These are phyloP conservation scores for Thielaviopsis euricoi DNA, from an alignment of 2,329 filamentous ascomycete genomes.

Conservation along the genomic window DNA sequence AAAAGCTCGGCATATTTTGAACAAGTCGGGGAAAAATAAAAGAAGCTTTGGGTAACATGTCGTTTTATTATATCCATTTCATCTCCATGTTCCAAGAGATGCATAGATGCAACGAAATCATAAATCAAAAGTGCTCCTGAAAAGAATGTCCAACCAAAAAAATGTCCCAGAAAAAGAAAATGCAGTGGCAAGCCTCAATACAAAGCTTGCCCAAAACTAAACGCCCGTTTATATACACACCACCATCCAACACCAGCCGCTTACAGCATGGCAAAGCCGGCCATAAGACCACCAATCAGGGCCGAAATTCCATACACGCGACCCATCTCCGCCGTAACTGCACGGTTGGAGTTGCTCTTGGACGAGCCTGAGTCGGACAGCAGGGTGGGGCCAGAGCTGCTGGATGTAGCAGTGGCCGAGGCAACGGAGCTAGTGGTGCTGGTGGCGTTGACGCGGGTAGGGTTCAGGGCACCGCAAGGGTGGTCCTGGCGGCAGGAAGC, in stretches of 20 bases:
- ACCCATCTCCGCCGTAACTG: constrained; percentile 19
- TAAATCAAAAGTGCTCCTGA: background rate
- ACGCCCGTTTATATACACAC: background rate
- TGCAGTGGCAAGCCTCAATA: background rate
- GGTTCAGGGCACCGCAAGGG: constrained; percentile 56
- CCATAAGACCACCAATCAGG: constrained; percentile 23
- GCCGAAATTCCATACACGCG: constrained; percentile 23
- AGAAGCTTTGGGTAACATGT: background rate
- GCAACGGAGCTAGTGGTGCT: constrained; percentile 24
- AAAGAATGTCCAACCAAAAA: background rate
- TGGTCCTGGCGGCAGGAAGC: constrained; percentile 45
- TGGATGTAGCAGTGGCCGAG: constrained; percentile 13
- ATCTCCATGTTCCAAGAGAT: background rate
- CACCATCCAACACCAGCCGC: background rate
- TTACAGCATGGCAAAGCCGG: constrained; percentile 26
- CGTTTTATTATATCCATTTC: background rate
- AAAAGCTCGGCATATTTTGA: background rate
- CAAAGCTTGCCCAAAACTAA: background rate
- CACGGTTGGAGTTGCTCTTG: constrained; percentile 6
- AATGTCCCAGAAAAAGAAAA: background rate
- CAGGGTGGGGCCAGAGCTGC: constrained; percentile 1
- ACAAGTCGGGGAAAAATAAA: too few relatives aligned
- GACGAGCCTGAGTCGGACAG: constrained; percentile 11
- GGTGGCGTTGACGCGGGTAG: constrained; percentile 40
- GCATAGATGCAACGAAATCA: background rate